These are phyloP conservation scores for Vaccinium darrowii DNA, from an alignment of 148 eudicot species.

Conservation along the genomic window DNA sequence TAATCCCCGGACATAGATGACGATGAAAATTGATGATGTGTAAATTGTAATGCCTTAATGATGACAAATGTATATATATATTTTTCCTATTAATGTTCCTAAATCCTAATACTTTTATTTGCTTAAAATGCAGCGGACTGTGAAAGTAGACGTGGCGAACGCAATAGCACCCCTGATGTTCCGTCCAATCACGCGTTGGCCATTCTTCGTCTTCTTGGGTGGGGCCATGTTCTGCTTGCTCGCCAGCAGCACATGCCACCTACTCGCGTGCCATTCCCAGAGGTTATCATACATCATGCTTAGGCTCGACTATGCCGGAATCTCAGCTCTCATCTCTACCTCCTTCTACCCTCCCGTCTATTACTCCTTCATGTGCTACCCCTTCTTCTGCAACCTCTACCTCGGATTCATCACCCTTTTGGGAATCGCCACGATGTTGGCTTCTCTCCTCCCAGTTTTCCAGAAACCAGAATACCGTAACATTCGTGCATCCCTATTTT, in stretches of 20 bases:
- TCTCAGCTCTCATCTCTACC: constrained; percentile 87
- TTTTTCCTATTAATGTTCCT: neutral
- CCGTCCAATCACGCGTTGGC: constrained; percentile 89
- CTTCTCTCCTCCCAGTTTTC: constrained; percentile 76
- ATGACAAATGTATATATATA: neutral
- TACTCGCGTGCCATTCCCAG: constrained; percentile 80
- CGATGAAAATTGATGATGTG: neutral
- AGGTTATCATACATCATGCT: constrained; percentile 79
- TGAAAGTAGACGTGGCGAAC: constrained; percentile 68
- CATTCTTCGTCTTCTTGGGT: constrained; percentile 84
- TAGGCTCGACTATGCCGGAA: constrained; percentile 87
- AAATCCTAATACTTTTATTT: neutral
- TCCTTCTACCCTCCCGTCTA: constrained; percentile 93
- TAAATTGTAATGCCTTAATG: neutral
- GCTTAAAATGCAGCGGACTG: constrained; percentile 46
- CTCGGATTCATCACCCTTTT: constrained; percentile 76
- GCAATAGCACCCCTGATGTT: constrained; percentile 58
- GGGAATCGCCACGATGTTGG: constrained; percentile 57
- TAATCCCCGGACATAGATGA: neutral
- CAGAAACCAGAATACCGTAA: constrained; percentile 64
- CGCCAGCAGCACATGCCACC: constrained; percentile 91
- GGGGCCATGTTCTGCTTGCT: constrained; percentile 97
- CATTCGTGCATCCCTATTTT: constrained; percentile 62
- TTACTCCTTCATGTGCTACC: constrained; percentile 97
- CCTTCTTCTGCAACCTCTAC: constrained; percentile 82